These are phyloP conservation scores for Epichloe elymi DNA, from an alignment of 2,329 filamentous ascomycete species.

Conservation along the genomic window DNA sequence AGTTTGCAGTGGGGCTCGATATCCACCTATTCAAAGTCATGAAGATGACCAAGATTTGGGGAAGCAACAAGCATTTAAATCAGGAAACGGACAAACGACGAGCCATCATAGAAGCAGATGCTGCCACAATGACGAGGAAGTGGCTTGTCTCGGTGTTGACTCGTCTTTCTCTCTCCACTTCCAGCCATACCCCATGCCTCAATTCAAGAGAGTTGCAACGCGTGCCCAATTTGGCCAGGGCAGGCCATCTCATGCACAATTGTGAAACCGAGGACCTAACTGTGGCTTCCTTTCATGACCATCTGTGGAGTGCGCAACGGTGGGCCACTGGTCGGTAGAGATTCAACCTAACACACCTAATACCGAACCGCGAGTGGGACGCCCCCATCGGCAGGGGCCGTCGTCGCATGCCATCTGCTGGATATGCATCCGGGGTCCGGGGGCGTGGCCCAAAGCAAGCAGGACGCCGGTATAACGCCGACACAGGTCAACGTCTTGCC, in stretches of 20 bases:
- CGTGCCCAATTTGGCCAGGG: neutral
- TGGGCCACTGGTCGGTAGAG: neutral
- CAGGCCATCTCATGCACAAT: neutral
- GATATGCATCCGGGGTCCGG: neutral
- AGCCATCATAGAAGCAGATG: neutral
- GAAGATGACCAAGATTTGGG: neutral
- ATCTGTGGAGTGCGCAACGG: neutral
- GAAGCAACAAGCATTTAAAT: neutral
- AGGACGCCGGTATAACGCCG: constrained; percentile 4
- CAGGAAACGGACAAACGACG: neutral
- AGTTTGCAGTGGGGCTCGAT: neutral
- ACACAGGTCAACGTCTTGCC: neutral
- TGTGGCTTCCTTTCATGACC: neutral
- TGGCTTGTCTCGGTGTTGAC: neutral
- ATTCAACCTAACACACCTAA: neutral
- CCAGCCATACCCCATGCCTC: neutral
- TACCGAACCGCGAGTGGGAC: neutral
- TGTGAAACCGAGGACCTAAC: neutral
- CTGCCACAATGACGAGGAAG: neutral
- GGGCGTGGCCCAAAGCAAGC: neutral
- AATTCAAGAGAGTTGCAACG: neutral
- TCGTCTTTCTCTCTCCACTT: neutral
- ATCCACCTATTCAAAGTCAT: neutral
- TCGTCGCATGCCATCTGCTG: constrained; percentile 2
- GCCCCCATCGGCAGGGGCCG: neutral